These are phyloP conservation scores for Psilocybe cyanescens DNA, from an alignment of 768 basidiomycete genomes.

Conservation along the genomic window DNA sequence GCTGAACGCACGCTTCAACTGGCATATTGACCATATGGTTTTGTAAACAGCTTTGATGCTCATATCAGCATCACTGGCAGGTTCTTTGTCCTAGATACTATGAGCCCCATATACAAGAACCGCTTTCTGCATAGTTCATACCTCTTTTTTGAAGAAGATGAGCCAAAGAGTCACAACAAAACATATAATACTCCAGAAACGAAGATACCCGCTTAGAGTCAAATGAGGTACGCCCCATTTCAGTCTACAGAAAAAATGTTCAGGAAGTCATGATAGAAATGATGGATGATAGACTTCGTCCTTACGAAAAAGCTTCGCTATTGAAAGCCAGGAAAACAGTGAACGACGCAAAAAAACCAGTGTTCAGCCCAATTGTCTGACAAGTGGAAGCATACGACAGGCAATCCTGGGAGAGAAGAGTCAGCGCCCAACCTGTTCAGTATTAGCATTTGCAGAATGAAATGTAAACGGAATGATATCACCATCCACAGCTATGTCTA, in stretches of 20 bases:
- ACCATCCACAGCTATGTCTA: conserved; percentile 99
- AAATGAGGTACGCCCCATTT: conserved; percentile 81
- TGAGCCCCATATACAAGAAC: neutral
- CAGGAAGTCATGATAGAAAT: neutral
- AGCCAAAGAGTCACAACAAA: conserved; percentile 89
- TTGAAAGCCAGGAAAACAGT: conserved; percentile 98
- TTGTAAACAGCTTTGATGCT: conserved; percentile 89
- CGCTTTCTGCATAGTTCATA: conserved; percentile 31
- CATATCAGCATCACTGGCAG: conserved; percentile 79
- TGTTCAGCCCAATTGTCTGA: conserved; percentile 96
- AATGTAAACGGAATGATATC: conserved; percentile 27
- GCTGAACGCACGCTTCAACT: conserved; percentile 74
- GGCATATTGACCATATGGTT: conserved; percentile 94
- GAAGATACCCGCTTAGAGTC: conserved; percentile 78
- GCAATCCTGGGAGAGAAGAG: conserved; percentile 88
- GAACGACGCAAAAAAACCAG: conserved; percentile 94
- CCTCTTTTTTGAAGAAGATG: conserved; percentile 88
- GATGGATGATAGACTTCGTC: conserved; percentile 5
- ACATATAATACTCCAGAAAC: conserved; percentile 85
- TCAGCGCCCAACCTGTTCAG: conserved; percentile 74
- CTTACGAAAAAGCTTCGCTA: conserved; percentile 87
- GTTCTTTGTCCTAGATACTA: conserved; percentile 68
- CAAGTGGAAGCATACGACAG: conserved; percentile 97
- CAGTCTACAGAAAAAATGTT: conserved; percentile 38
- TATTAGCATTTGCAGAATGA: neutral